A percentile compares a stretch with the other conserved stretches of the same genome.
Conservation (phyloP, 306 rosid genomes). For the Gillenia trifoliata region DNA sequence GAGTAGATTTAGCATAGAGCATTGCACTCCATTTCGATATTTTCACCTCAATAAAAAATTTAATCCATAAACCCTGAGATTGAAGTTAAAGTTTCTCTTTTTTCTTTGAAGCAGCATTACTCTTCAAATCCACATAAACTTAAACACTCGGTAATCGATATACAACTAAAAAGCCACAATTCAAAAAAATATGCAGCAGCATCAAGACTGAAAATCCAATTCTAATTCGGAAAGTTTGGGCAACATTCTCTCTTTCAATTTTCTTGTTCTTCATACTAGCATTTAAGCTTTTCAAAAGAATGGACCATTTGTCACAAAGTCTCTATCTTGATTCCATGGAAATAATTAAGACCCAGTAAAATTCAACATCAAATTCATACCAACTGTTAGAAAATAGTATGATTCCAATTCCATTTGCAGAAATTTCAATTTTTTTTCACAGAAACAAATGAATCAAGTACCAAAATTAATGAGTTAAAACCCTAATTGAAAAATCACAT, state of each 20-base stretch:
- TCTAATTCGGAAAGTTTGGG: background rate
- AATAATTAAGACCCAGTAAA: background rate
- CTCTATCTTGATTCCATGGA: background rate
- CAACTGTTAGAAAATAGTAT: background rate
- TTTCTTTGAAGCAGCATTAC: background rate
- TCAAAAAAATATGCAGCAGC: background rate
- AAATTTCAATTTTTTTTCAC: background rate
- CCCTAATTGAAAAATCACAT: background rate
- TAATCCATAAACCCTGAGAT: background rate
- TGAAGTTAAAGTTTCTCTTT: background rate
- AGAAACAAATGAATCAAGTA: background rate
- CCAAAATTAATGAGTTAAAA: background rate
- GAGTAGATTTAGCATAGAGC: background rate
- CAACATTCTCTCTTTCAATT: background rate
- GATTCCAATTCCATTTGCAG: background rate
- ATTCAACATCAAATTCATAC: background rate
- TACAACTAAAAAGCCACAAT: background rate
- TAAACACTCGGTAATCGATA: background rate
- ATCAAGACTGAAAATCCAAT: background rate
- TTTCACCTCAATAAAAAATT: background rate
- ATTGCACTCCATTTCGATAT: background rate
- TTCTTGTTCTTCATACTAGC: background rate
- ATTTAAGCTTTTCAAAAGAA: background rate
- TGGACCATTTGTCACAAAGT: background rate
- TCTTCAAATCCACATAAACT: background rate